Evolutionary conservation across 768 basidiomycete genomes (phyloP), one percentile per base, ranked within the genome.

Genomic region (Neoboletus subvelutipes): DNA sequence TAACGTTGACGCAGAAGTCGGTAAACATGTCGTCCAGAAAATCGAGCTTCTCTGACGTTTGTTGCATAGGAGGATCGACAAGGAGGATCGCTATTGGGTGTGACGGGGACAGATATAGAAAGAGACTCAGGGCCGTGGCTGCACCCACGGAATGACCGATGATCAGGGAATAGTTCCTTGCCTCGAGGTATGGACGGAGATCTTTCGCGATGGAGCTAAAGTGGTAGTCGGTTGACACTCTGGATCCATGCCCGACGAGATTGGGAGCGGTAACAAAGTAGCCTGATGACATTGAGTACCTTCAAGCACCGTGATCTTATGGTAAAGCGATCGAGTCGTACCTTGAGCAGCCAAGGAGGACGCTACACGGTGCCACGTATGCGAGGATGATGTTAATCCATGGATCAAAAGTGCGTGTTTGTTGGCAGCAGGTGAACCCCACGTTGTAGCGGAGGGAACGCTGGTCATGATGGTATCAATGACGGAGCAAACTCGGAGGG

Each of bases 391-490:
- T 22, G 62, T 50, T 2, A 66, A 17, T 8, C 70, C 69, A n/a
- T 71, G 70, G 42, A 71, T 56, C 26, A 70, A 39, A 3, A 70
- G 61, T 13, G 67, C 69, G 2, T 61, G 62, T 20, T 70, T 69
- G 5, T 52, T 58, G 1, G 70, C 39, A 7, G 59, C 18, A 5
- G 68, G 66, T 12, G 58, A 59, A 0, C 70, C 70, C 69, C 66
- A 66, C 17, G 45, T 58, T 3, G 50, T 59, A 3, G 62, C 59
- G 15, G 67, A 71, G 13, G 56, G 56, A 31, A 46, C 18, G 11
- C 49, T 60, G 40, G 59, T 42, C 64, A 70, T 69, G 52, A 17
- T 45, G 36, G 29, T 24, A 13, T 28, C n/a, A n/a, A n/a, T n/a
- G n/a, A n/a, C n/a, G n/a, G n/a, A n/a, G n/a, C n/a, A n/a, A n/a